phyloP scores from a whole-genome alignment of 2,329 filamentous ascomycete species.

The Claviceps capensis region DNA sequence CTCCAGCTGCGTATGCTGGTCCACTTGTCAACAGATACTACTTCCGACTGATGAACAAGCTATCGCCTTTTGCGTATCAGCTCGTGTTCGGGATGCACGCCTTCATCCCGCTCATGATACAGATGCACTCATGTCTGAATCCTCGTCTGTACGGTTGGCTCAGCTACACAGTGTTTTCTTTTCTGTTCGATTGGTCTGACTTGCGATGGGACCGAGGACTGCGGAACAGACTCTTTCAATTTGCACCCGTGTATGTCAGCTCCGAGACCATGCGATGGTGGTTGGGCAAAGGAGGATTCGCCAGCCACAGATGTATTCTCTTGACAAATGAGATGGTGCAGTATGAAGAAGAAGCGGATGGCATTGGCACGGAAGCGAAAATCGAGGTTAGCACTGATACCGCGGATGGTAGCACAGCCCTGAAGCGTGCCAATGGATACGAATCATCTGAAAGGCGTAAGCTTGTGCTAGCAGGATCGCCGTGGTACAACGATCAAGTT shows the following conservation, averaged over 20 bases:
- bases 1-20: constrained; percentile 81
- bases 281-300: constrained; percentile 77
- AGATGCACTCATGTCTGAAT: constrained; percentile 55
- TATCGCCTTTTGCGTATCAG: constrained; percentile 63
- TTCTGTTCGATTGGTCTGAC: constrained; percentile 82
- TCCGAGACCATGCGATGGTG: constrained; percentile 92
- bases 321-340: constrained; percentile 57
- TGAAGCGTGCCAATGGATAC: not conserved
- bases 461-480: constrained; percentile 30
- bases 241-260: constrained; percentile 80
- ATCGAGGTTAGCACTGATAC: not conserved
- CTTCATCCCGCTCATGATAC: constrained; percentile 91
- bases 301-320: constrained; percentile 69
- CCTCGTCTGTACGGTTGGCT: constrained; percentile 61
- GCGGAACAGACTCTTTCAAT: constrained; percentile 76
- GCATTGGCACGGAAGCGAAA: constrained; percentile 14
- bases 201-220: constrained; percentile 69
- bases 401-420: not conserved
- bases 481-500: constrained; percentile 71
- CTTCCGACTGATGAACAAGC: constrained; percentile 79
- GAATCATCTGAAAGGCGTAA: constrained; percentile 12
- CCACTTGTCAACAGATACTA: constrained; percentile 76
- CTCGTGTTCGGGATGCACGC: constrained; percentile 81
- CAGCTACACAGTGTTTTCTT: constrained; percentile 80
- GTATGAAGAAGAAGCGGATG: constrained; percentile 49